Evolutionary conservation across 2,329 filamentous ascomycete genomes (phyloP), one percentile per base, ranked within the genome.

Genomic region (Phaeoacremonium minimum): DNA sequence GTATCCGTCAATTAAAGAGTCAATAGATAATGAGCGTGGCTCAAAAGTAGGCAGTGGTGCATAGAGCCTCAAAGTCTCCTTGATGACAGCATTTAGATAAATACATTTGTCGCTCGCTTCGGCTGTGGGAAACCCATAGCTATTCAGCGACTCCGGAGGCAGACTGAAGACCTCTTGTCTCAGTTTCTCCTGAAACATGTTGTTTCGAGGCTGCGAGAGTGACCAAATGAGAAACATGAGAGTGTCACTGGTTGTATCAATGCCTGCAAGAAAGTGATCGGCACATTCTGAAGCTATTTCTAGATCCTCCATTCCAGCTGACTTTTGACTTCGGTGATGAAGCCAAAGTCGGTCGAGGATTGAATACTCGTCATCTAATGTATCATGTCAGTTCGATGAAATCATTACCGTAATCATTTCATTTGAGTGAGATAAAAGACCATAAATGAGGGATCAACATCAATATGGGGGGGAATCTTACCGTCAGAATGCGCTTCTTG

Each of bases 271-370:
- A 11, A 76, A 58, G 40, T 77, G 73, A 36, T 77, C 73, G 1
- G 71, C 71, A 11, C 60, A 64, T 49, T 77, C 73, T 0, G 70
- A 71, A 1, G 73, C 73, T 28, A 72, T 67, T 15, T 73, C 67
- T 6, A 71, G 45, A 19, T 66, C 63, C 8, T 58, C 52, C 4
- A 71, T 46, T 4, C 49, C 45, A 7, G 37, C 37, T 3, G 44
- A 37, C 19, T 51, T 57, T 4, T 49, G 45, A 6, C 48, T 39
- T 15, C 51, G 15, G 26, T 60, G 56, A 20, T 58, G 43, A 14
- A 55, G 46, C 53, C 60, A 64, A 4, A 72, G 52, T 7, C 53
- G 53, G 1, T 48, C 50, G 7, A 69, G 56, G 35, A 71, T 64
- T 0, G 60, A 52, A 7, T 46, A 16, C 14, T 37, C 28, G n/a